Conservation (phyloP, 1,284 basidiomycete genomes). For the Mycena citricolor region DNA sequence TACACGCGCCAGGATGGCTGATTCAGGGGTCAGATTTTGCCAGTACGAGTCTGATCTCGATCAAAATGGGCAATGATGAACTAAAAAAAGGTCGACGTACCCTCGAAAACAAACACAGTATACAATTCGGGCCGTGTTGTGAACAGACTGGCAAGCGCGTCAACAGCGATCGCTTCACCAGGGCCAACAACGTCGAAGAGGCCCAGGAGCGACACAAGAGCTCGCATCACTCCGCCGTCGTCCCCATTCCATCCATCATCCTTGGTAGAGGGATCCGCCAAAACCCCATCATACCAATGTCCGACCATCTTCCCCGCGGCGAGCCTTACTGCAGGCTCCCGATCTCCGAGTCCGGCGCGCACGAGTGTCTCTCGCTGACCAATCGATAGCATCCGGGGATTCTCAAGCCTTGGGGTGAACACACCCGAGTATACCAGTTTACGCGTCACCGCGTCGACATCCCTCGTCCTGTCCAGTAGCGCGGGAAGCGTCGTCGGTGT, state of each 20-base stretch:
- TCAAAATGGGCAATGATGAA: neutral
- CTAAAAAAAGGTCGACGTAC: slow-evolving; percentile 40
- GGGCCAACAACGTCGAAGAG: slow-evolving; percentile 51
- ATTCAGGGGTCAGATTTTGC: slow-evolving; percentile 76
- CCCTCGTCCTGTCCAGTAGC: slow-evolving; percentile 82
- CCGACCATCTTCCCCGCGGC: slow-evolving; percentile 76
- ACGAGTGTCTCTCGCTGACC: slow-evolving; percentile 78
- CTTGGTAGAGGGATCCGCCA: slow-evolving; percentile 25
- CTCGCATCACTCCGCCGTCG: slow-evolving; percentile 46
- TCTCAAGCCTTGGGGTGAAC: slow-evolving; percentile 77
- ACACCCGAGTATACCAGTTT: slow-evolving; percentile 79
- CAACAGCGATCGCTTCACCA: slow-evolving; percentile 44
- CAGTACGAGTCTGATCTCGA: slow-evolving; percentile 67
- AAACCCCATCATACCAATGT: slow-evolving; percentile 59
- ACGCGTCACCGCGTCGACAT: slow-evolving; percentile 82
- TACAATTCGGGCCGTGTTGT: slow-evolving; percentile 42
- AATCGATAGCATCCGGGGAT: slow-evolving; percentile 66
- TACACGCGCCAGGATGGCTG: slow-evolving; percentile 80
- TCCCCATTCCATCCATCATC: slow-evolving; percentile 44
- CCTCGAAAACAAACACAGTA: slow-evolving; percentile 70
- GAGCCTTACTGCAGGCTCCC: slow-evolving; percentile 74
- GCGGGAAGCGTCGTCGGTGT: slow-evolving; percentile 59
- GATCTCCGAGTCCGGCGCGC: slow-evolving; percentile 82
- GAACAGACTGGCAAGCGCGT: slow-evolving; percentile 45
- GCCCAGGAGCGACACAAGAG: slow-evolving; percentile 41